Evolutionary conservation across 2,329 filamentous ascomycete genomes (phyloP).

Genomic region (Talaromyces sp.): DNA sequence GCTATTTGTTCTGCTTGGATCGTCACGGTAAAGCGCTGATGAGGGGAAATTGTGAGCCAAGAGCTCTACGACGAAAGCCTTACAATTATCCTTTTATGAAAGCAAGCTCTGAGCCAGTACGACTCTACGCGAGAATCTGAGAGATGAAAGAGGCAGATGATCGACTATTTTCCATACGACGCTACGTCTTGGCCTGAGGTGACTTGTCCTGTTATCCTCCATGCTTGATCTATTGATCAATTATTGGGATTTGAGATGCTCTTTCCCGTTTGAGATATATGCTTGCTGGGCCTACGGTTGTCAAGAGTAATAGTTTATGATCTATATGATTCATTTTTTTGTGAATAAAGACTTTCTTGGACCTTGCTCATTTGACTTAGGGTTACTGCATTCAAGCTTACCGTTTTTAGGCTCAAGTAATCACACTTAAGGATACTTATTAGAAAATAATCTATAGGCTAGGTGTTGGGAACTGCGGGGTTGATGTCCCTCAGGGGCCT

Average conservation of each 20-base stretch:
- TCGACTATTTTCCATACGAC: background rate
- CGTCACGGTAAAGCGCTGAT: background rate
- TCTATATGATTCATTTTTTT: no score
- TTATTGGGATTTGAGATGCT: background rate
- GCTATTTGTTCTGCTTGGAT: background rate
- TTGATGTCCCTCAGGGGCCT: no score
- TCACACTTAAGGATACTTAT: no score
- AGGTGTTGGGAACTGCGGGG: no score
- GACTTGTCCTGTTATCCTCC: background rate
- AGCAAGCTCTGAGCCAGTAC: background rate
- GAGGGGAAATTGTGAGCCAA: background rate
- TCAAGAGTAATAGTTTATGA: no score
- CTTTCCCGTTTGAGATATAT: background rate
- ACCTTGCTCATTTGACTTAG: no score
- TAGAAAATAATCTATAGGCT: no score
- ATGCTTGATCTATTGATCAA: background rate
- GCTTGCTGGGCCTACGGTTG: no score
- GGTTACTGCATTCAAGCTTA: no score
- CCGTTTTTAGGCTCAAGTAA: no score
- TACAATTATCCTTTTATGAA: background rate
- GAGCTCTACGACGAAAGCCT: background rate
- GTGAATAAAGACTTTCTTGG: no score
- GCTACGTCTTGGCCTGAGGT: background rate
- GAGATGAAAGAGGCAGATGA: background rate
- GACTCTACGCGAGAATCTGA: background rate